Evolutionary conservation across 805 yeast species (phyloP), one percentile per base, ranked within the genome.

Genomic region (Schwanniomyces sp.): DNA sequence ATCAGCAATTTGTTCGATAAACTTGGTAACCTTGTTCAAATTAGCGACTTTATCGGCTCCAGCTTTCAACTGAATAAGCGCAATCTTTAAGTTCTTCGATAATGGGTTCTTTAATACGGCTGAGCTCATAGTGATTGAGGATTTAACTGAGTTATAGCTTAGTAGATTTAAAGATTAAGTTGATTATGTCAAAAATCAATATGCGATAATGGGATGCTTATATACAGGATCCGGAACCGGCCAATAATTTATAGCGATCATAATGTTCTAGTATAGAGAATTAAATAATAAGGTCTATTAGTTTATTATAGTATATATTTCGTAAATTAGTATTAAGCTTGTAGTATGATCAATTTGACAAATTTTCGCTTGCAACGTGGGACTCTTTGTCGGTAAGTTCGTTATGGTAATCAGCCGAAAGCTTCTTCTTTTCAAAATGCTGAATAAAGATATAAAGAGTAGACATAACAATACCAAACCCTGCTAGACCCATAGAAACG

Each of bases 31-130:
- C 55, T 86, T 84, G 42, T 74, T 62, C 50, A 92, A 72, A 67
- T 94, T 94, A 54, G 85, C 86, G 1, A 80, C 67, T 66, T 94
- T 94, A 66, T 89, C 91, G 0, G 87, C 81, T 1, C 91, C 88
- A 1, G 95, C 90, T 43, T 80, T 77, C 55, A 92, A 76, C 65
- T 94, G 99, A 47, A 94, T 71, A 48, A 94, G 73, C 0, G 97
- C 99, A 5, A 94, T 81, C 56, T 85, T 87, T 48, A 91, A 70
- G 32, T 80, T 77, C 58, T 83, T 80, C 16, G 80, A 54, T 46
- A 85, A 66, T 32, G 78, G 78, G 8, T 65, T 50, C 49, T 68
- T 72, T 36, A 62, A 56, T n/a, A 57, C 62, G 34, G 58, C 46
- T 16, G 48, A 40, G 24, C 43, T 34, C 51, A 46, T 47, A 25